Conservation (phyloP, 176 grass and related monocot species). For the Phoenix dactylifera region DNA sequence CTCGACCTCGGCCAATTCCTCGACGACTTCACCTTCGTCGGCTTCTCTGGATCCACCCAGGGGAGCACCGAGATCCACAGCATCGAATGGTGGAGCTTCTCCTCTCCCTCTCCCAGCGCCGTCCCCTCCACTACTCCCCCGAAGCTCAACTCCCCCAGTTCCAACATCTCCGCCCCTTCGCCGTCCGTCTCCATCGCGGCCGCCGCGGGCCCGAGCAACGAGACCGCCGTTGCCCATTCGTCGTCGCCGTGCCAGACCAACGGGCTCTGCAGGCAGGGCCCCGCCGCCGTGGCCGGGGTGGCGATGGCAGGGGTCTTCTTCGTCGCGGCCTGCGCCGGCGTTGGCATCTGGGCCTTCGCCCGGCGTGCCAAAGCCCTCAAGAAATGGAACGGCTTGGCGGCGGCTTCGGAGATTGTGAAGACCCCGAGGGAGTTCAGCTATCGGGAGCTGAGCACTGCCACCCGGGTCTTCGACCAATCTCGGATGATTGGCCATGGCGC, state of each 20-base stretch:
- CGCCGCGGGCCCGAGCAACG: constrained; percentile 29
- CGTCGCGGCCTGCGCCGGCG: constrained; percentile 46
- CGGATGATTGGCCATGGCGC: constrained; percentile 93
- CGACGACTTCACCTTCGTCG: constrained; percentile 44
- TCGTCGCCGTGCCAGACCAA: constrained; percentile 16
- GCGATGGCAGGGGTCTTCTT: constrained; percentile 73
- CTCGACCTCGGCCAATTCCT: constrained; percentile 35
- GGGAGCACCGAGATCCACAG: constrained; percentile 90
- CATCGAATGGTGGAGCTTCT: constrained; percentile 96
- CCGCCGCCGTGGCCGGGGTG: constrained; percentile 59
- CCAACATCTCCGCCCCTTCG: constrained; percentile 2
- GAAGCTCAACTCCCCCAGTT: neutral
- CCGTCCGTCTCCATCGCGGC: constrained; percentile 18
- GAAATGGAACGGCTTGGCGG: constrained; percentile 36
- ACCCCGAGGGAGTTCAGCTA: constrained; percentile 77
- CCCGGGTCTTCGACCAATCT: constrained; percentile 45
- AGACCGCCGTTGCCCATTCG: neutral
- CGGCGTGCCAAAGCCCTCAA: constrained; percentile 23
- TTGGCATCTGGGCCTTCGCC: constrained; percentile 57
- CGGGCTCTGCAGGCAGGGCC: constrained; percentile 21
- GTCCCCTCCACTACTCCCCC: constrained; percentile 3
- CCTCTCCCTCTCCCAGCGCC: constrained; percentile 6
- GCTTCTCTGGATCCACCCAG: constrained; percentile 81
- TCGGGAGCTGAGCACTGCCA: constrained; percentile 64
- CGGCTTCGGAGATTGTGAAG: constrained; percentile 49